phyloP scores from a whole-genome alignment of 257 asterid genomes.

The Haberlea rhodopensis region DNA sequence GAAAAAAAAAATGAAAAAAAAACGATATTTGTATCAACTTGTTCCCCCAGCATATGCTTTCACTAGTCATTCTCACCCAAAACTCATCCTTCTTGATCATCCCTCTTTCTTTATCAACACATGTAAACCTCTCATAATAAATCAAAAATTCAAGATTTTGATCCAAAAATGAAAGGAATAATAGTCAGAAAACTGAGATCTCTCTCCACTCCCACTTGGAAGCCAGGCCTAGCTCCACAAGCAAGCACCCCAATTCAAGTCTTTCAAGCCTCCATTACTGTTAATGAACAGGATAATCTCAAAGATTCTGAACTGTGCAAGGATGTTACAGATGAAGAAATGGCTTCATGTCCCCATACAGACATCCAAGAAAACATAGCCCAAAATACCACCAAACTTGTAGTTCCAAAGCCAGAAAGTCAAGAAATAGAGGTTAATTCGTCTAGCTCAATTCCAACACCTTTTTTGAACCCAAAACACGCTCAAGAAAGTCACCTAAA shows the following conservation, averaged over 20 bases:
- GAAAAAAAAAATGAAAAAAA: background rate
- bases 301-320: slow-evolving; percentile 6
- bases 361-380: slow-evolving; percentile 7
- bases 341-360: slow-evolving; percentile 1
- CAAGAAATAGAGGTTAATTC: background rate
- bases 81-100: slow-evolving; percentile 13
- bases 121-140: background rate
- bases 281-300: slow-evolving; percentile 18
- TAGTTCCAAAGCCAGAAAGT: slow-evolving; percentile 17
- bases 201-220: slow-evolving; percentile 35
- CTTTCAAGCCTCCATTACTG: slow-evolving; percentile 28
- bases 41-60: slow-evolving; percentile 21
- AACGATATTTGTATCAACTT: slow-evolving; percentile 8
- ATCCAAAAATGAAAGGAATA: slow-evolving; percentile 44
- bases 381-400: slow-evolving; percentile 11
- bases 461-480: slow-evolving; percentile 11
- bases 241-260: slow-evolving; percentile 21
- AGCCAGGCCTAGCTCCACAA: slow-evolving; percentile 29
- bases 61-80: slow-evolving; percentile 25
- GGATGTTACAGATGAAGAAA: slow-evolving; percentile 25
- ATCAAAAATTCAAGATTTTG: slow-evolving; percentile 23
- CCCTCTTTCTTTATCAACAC: slow-evolving; percentile 16
- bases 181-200: slow-evolving; percentile 47
- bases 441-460: slow-evolving; percentile 14
- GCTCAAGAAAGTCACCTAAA: slow-evolving; percentile 20